Evolutionary conservation across 768 basidiomycete genomes (phyloP), one percentile per base, ranked within the genome.

Genomic region (Mycena pura): DNA sequence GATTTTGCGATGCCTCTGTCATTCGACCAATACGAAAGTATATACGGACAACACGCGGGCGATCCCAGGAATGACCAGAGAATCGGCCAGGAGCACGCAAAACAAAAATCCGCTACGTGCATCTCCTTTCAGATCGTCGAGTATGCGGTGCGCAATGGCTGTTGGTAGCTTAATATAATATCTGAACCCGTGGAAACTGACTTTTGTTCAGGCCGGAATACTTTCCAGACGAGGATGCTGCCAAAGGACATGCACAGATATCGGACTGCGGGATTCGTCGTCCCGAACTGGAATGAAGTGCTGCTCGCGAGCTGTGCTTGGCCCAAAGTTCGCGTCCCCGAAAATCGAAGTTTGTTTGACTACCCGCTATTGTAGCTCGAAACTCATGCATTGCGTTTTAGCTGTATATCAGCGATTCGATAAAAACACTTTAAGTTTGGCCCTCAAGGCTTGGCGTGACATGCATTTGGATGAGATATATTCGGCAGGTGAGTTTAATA

Each of bases 41-140:
- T 51, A 17, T 59, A 29, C 28, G 57, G 64, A 5, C 19, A 21
- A 17, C 40, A 15, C 17, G 55, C 56, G n/a, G 64, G 57, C 3
- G 41, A 66, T 38, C 60, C 60, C 27, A 43, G 60, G 39, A 47
- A 59, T 21, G 56, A 66, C 38, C 64, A 66, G 27, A 21, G 60
- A 38, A 62, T 66, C 3, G 64, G 64, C 13, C 64, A 65, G 51
- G 64, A 65, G 45, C 60, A 56, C 21, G 64, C 64, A 6, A 48
- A 50, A 43, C 49, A 48, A 34, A 58, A 61, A 39, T 57, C 64
- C 11, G 27, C 56, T 8, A 29, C 57, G 3, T 63, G 62, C 45
- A 62, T 66, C 47, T 62, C 64, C 36, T 66, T 66, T 24, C 64
- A 66, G 53, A 66, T 66, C 25, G 51, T 66, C 31, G 64, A 66